Conservation (phyloP, 2,329 filamentous ascomycete species). For the Pseudogymnoascus verrucosus region DNA sequence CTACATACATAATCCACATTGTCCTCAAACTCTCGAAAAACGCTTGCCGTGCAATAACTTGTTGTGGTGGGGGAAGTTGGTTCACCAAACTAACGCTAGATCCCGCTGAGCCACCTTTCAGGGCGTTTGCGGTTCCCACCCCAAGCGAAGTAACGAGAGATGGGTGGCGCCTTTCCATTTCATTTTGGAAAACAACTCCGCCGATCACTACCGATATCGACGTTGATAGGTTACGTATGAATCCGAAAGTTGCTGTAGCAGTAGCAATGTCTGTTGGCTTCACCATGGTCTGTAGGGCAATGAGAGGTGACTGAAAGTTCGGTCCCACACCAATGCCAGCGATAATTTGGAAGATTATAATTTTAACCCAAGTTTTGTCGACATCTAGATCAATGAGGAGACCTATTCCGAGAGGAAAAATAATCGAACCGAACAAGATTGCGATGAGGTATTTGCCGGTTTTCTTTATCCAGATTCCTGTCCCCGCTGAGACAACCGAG, state of each 20-base stretch:
- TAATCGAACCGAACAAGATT: conserved; percentile 49
- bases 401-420: conserved; percentile 56
- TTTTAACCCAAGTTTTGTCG: conserved; percentile 42
- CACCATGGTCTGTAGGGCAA: conserved; percentile 56
- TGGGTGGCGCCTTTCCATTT: conserved; percentile 44
- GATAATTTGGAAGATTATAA: conserved; percentile 51
- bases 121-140: no score
- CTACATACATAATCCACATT: no score
- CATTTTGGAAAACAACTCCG: conserved; percentile 72
- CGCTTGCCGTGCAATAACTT: no score
- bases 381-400: conserved; percentile 52
- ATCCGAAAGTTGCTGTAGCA: conserved; percentile 53
- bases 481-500: conserved; percentile 50
- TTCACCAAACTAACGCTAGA: no score
- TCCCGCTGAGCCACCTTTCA: no score
- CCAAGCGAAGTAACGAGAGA: neutral
- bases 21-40: no score
- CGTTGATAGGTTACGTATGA: conserved; percentile 60
- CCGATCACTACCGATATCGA: conserved; percentile 64
- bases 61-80: no score
- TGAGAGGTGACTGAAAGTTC: conserved; percentile 58
- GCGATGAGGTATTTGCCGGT: conserved; percentile 53
- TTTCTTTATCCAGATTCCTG: conserved; percentile 47
- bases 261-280: conserved; percentile 54
- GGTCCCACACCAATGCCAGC: conserved; percentile 55